A percentile compares a stretch with the other conserved stretches of the same genome.
These are phyloP conservation scores for Luzula sylvatica DNA, from an alignment of 176 grass and related monocot genomes.

Conservation along the genomic window DNA sequence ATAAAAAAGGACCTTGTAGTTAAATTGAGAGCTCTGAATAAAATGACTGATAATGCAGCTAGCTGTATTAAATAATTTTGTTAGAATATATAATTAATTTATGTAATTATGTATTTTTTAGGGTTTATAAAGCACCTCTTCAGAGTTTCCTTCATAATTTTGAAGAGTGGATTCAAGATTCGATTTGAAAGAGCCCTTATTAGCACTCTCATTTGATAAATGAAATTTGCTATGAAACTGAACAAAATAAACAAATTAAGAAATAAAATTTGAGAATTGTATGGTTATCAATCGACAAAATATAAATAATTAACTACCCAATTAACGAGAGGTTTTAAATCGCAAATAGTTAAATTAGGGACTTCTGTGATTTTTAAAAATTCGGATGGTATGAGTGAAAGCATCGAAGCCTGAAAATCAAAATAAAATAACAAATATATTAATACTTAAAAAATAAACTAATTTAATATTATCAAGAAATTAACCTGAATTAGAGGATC, in stretches of 20 bases:
- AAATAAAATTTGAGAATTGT: conserved; percentile 10
- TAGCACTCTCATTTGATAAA: conserved; percentile 34
- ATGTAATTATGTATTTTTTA: not conserved
- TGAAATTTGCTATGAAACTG: conserved; percentile 78
- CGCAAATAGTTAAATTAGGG: conserved; percentile 43
- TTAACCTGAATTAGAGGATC: conserved; percentile 90
- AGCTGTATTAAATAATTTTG: conserved; percentile 36
- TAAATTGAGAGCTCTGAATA: conserved; percentile 91
- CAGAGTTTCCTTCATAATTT: conserved; percentile 57
- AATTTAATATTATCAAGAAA: conserved; percentile 4
- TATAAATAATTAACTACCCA: conserved; percentile 46
- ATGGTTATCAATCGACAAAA: not conserved
- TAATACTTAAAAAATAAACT: conserved; percentile 6
- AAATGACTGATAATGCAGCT: conserved; percentile 78
- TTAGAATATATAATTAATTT: no score
- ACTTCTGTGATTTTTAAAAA: conserved; percentile 41
- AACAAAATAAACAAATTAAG: conserved; percentile 24
- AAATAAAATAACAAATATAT: not conserved
- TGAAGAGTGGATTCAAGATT: conserved; percentile 81
- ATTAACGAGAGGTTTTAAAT: conserved; percentile 48
- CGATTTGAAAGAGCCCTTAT: conserved; percentile 62
- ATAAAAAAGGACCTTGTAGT: conserved; percentile 58
- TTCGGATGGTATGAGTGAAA: conserved; percentile 75
- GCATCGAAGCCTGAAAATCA: conserved; percentile 61
- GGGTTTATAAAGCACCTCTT: conserved; percentile 49